Percentiles rank a stretch among this genome's conserved stretches.
These are phyloP conservation scores for Fusarium floridanum DNA, from an alignment of 2,329 filamentous ascomycete species.

Conservation along the genomic window DNA sequence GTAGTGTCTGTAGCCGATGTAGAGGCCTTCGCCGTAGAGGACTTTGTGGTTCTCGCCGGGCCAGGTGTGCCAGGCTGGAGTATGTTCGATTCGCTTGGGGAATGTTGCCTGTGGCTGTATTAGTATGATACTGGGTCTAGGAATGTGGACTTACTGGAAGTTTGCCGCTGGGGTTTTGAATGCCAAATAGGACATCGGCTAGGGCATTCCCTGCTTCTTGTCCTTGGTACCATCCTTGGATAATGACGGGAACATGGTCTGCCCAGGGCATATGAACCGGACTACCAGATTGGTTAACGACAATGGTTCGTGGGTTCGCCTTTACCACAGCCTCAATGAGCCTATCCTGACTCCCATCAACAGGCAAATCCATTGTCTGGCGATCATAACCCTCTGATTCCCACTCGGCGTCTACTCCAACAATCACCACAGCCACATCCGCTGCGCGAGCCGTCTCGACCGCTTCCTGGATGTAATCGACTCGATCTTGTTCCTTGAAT, in stretches of 20 bases:
- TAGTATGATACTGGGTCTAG: too few relatives aligned
- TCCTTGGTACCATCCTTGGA: slow-evolving; percentile 67
- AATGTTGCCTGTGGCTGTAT: slow-evolving; percentile 67
- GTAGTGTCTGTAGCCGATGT: slow-evolving; percentile 80
- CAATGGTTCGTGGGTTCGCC: slow-evolving; percentile 74
- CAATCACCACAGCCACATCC: slow-evolving; percentile 76
- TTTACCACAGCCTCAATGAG: slow-evolving; percentile 72
- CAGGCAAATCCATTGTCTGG: slow-evolving; percentile 79
- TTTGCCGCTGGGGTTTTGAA: slow-evolving; percentile 76
- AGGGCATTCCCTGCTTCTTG: slow-evolving; percentile 80
- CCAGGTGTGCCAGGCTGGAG: slow-evolving; percentile 80
- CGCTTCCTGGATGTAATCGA: slow-evolving; percentile 73
- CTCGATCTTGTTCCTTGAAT: slow-evolving; percentile 74
- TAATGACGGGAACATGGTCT: slow-evolving; percentile 71
- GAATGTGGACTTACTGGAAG: slow-evolving; percentile 63
- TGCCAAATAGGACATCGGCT: slow-evolving; percentile 75
- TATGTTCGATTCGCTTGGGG: slow-evolving; percentile 72
- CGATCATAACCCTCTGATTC: slow-evolving; percentile 81
- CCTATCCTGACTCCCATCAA: slow-evolving; percentile 64
- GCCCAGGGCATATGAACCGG: slow-evolving; percentile 75
- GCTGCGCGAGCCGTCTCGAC: slow-evolving; percentile 71
- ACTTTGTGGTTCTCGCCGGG: slow-evolving; percentile 77
- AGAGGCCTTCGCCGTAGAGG: slow-evolving; percentile 79
- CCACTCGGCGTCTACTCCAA: slow-evolving; percentile 80
- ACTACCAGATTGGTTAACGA: slow-evolving; percentile 66